Evolutionary conservation across 495 filamentous ascomycete genomes (phyloP).

Genomic region (Aspergillus egyptiacus): DNA sequence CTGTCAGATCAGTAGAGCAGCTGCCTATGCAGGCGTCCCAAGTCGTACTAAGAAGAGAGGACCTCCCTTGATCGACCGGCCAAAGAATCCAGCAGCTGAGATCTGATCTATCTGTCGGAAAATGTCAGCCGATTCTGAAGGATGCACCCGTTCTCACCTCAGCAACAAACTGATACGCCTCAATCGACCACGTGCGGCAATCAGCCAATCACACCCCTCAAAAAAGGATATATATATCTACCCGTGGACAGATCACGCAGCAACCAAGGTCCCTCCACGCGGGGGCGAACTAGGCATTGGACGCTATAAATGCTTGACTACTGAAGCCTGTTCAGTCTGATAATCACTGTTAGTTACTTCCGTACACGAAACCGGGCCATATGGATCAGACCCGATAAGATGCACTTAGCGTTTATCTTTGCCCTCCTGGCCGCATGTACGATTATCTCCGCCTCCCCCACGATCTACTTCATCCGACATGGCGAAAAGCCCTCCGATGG

Average conservation of each 20-base stretch:
- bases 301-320: neutral
- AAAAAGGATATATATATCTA: neutral
- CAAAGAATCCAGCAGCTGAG: no score
- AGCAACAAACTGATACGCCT: no score
- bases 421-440: conserved; percentile 20
- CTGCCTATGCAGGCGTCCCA: no score
- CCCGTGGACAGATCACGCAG: neutral
- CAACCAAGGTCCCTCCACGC: neutral
- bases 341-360: neutral
- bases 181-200: neutral
- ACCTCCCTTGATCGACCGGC: no score
- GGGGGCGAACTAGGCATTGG: neutral
- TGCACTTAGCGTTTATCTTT: no score
- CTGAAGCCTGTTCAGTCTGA: neutral
- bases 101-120: no score
- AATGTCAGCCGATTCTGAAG: no score
- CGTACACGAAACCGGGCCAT: no score
- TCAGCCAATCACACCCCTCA: neutral
- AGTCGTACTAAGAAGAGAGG: no score
- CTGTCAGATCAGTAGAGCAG: no score
- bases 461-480: conserved; percentile 53
- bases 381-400: no score
- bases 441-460: conserved; percentile 24
- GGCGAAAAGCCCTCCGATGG: conserved; percentile 48
- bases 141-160: no score